A percentile compares a stretch with the other conserved stretches of the same genome.
These are phyloP conservation scores for Globisporangium apiculatum DNA, from an alignment of 352 stramenopile species.

Conservation along the genomic window DNA sequence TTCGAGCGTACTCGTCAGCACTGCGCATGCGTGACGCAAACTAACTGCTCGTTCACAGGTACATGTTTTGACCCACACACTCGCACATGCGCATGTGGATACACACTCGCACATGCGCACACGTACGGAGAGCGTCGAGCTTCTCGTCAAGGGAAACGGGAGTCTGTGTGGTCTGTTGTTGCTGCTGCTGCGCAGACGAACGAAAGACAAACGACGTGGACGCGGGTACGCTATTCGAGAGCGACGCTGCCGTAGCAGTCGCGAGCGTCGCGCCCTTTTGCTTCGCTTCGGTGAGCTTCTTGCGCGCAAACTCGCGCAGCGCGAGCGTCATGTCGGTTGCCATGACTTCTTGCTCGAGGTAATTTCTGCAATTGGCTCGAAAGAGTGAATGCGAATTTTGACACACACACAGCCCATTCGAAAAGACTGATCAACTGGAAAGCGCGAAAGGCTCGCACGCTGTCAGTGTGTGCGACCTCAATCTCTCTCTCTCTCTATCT, in stretches of 20 bases:
- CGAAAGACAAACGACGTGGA: slow-evolving; percentile 33
- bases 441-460: background rate
- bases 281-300: slow-evolving; percentile 67
- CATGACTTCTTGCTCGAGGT: slow-evolving; percentile 19
- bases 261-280: slow-evolving; percentile 55
- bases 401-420: background rate
- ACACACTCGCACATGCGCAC: background rate
- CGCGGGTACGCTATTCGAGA: slow-evolving; percentile 39
- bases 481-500: background rate
- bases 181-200: slow-evolving; percentile 8
- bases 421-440: background rate
- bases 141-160: slow-evolving; percentile 33
- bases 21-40: background rate
- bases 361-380: background rate
- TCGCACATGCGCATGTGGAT: too few relatives aligned
- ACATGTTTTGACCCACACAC: background rate
- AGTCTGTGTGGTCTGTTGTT: slow-evolving; percentile 2
- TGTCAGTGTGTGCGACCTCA: background rate
- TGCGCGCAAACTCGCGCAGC: slow-evolving; percentile 66
- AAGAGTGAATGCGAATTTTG: too few relatives aligned
- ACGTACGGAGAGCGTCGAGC: slow-evolving; percentile 22
- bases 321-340: slow-evolving; percentile 54
- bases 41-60: background rate
- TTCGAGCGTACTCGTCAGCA: too few relatives aligned
- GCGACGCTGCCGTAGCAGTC: slow-evolving; percentile 36